Evolutionary conservation across 768 basidiomycete species (phyloP), one percentile per base, ranked within the genome.

Genomic region (Xerocomellus intermedius): DNA sequence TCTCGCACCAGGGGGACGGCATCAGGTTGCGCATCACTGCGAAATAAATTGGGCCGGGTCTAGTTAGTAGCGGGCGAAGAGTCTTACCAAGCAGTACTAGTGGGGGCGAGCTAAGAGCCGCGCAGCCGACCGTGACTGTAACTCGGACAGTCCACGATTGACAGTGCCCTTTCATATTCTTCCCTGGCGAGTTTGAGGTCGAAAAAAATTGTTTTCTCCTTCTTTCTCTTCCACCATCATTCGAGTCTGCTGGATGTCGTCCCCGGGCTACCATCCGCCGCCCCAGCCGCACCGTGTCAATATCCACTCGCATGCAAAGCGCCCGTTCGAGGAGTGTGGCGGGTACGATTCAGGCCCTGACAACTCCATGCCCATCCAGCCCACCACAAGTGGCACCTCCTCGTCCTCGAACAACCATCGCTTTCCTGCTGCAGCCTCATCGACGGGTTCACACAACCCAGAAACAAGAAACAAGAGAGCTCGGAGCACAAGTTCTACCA

Each of bases 401-500:
- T 56, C 58, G 22, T 59, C 70, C 16, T 56, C 59, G 9, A 54
- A 37, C 44, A 48, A 39, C 33, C 53, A 26, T 32, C 64, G 53
- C 37, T 56, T 59, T 21, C 26, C 64, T 14, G 16, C 65, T 2
- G 22, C 53, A 24, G 8, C 52, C 24, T 48, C 37, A 3, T 36
- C 52, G 5, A 22, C 47, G 37, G 49, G 50, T 64, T 61, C 63
- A 68, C 73, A 65, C 48, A 72, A 73, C 61, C 73, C 75, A 44
- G 78, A 79, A 59, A 75, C 81, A 51, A 78, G 82, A 54, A 83
- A 78, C 57, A 85, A 85, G 69, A 71, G 84, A 32, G 80, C 84
- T 5, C 71, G 83, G 43, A 84, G 83, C 56, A 79, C 77, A 33
- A 79, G 77, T 56, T 79, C 76, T 33, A 76, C 77, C 42, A 70